These are phyloP conservation scores for Bryum argenteum DNA, from an alignment of 225 moss, liverwort and hornwort genomes.

Conservation along the genomic window DNA sequence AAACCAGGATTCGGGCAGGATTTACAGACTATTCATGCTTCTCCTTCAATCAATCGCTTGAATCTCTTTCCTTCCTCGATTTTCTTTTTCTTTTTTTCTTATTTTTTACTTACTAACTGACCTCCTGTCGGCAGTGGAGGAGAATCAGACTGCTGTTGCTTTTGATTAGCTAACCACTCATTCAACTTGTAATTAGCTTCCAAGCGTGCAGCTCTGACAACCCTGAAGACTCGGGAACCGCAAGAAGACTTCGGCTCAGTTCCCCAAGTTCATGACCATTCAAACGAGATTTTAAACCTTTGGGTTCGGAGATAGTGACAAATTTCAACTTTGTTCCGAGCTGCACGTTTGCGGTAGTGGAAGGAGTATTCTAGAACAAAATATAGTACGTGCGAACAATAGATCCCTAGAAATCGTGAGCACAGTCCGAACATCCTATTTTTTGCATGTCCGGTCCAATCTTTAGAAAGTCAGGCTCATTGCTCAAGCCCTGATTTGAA, in stretches of 20 bases:
- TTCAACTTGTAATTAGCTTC: too few relatives aligned
- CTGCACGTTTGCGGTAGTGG: conserved; percentile 9
- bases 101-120: too few relatives aligned
- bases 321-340: conserved; percentile 15
- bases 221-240: too few relatives aligned
- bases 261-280: too few relatives aligned
- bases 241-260: too few relatives aligned
- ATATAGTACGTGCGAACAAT: background rate
- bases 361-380: background rate
- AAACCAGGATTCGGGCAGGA: conserved; percentile 42
- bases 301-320: background rate
- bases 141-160: too few relatives aligned
- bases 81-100: too few relatives aligned
- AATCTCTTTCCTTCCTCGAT: background rate
- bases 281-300: background rate
- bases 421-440: conserved; percentile 13
- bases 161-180: too few relatives aligned
- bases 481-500: background rate
- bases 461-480: background rate
- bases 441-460: background rate
- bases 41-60: background rate
- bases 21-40: conserved; percentile 22
- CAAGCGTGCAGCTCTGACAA: too few relatives aligned
- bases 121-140: too few relatives aligned
- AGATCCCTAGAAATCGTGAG: conserved; percentile 35